Conservation (phyloP, 768 basidiomycete genomes). For the Lentinula lateritia region DNA sequence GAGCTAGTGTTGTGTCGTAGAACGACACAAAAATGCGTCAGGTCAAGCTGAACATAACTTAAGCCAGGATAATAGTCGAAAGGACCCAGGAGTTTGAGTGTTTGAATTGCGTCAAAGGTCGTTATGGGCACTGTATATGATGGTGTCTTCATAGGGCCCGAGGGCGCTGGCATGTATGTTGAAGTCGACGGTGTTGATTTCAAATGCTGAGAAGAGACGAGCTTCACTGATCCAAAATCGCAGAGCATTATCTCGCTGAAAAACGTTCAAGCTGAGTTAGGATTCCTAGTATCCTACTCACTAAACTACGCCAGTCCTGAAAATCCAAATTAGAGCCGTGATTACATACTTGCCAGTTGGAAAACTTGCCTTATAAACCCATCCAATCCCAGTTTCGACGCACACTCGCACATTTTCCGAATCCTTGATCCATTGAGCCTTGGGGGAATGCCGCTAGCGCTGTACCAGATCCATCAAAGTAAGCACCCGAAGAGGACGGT, state of each 20-base stretch:
- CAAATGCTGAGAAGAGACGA: constrained; percentile 20
- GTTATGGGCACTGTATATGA: not conserved
- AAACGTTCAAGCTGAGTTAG: not conserved
- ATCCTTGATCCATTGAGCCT: constrained; percentile 36
- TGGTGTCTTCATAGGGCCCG: not conserved
- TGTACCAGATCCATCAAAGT: constrained; percentile 48
- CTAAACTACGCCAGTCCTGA: too few relatives aligned
- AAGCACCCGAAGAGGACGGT: constrained; percentile 38
- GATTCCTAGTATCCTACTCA: too few relatives aligned
- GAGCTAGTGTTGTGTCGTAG: constrained; percentile 33
- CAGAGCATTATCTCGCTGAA: constrained; percentile 43
- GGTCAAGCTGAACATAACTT: constrained; percentile 34
- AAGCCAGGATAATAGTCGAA: constrained; percentile 38
- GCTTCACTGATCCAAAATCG: constrained; percentile 33
- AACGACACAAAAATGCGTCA: constrained; percentile 35
- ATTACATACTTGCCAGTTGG: not conserved
- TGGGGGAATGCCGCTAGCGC: constrained; percentile 25
- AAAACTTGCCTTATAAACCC: constrained; percentile 33
- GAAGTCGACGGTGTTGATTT: too few relatives aligned
- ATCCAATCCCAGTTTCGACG: constrained; percentile 31
- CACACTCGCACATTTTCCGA: constrained; percentile 36
- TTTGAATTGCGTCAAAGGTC: not conserved
- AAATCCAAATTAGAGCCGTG: too few relatives aligned
- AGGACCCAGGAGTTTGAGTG: constrained; percentile 11
- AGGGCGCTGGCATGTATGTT: too few relatives aligned